Percentiles rank a stretch among this genome's conserved stretches.
phyloP scores from a whole-genome alignment of 2,329 filamentous ascomycete genomes.

The Aspergillus pseudoviridinutans region DNA sequence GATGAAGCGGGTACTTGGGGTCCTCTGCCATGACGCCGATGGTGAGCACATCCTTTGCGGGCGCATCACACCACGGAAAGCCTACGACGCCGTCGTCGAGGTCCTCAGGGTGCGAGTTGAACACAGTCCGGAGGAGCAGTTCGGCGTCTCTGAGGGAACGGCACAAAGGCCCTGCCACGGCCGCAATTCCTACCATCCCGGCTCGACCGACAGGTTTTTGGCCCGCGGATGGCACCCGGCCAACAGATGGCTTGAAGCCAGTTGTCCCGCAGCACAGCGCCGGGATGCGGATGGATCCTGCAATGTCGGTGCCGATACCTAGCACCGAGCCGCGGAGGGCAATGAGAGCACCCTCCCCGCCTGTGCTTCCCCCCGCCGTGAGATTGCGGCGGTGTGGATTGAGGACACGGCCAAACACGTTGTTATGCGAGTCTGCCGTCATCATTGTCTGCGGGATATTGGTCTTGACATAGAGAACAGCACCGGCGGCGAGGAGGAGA shows the following conservation, averaged over 20 bases:
- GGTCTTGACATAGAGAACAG: slow-evolving; percentile 64
- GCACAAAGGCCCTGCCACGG: slow-evolving; percentile 19
- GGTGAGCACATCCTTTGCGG: slow-evolving; percentile 1
- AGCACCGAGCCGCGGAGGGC: slow-evolving; percentile 55
- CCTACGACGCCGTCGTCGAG: slow-evolving; percentile 12
- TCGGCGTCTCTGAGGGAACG: slow-evolving; percentile 12
- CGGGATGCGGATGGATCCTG: slow-evolving; percentile 42
- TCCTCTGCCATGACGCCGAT: slow-evolving; percentile 22
- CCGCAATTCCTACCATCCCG: slow-evolving; percentile 15
- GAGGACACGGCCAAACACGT: slow-evolving; percentile 57
- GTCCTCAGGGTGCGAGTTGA: slow-evolving; percentile 4
- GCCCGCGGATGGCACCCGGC: slow-evolving; percentile 49
- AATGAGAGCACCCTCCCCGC: slow-evolving; percentile 61
- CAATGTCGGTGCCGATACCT: slow-evolving; percentile 60
- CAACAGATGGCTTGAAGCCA: slow-evolving; percentile 44
- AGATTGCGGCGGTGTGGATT: slow-evolving; percentile 59
- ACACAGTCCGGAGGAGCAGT: slow-evolving; percentile 9
- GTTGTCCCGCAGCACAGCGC: slow-evolving; percentile 49
- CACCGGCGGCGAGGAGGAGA: slow-evolving; percentile 55
- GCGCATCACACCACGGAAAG: slow-evolving; percentile 9
- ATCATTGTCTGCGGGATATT: slow-evolving; percentile 57
- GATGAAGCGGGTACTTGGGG: slow-evolving; percentile 16
- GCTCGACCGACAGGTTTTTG: slow-evolving; percentile 28
- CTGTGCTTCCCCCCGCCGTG: slow-evolving; percentile 60
- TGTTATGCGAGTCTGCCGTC: slow-evolving; percentile 50